Evolutionary conservation across 1,284 basidiomycete species (phyloP).

Genomic region (Cronartium quercuum): DNA sequence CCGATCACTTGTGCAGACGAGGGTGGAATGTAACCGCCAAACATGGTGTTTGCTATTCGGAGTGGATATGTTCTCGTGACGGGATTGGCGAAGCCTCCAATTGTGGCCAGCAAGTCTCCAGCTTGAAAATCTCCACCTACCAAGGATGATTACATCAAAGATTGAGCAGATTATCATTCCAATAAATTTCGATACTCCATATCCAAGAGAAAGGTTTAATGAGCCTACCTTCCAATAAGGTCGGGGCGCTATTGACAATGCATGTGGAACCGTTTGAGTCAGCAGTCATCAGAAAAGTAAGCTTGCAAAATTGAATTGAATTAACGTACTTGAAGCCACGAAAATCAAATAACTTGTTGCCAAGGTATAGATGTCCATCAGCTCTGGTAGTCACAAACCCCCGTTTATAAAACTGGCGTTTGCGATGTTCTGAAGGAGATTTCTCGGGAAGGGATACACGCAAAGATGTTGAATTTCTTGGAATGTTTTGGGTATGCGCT

Average conservation of each 20-base stretch:
- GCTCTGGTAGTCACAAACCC: constrained; percentile 24
- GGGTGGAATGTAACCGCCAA: constrained; percentile 13
- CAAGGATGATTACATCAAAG: neutral
- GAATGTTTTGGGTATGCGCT: no score
- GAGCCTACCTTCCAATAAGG: constrained; percentile 10
- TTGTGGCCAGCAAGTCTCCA: constrained; percentile 8
- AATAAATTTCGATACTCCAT: no score
- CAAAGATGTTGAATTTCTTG: no score
- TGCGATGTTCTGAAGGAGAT: neutral
- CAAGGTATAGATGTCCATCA: constrained; percentile 29
- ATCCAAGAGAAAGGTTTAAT: no score
- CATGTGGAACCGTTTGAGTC: neutral
- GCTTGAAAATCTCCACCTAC: constrained; percentile 14
- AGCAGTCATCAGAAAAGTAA: neutral
- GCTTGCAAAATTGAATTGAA: neutral
- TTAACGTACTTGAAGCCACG: constrained; percentile 31
- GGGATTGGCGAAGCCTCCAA: constrained; percentile 22
- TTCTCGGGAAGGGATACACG: no score
- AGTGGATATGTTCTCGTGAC: constrained; percentile 28
- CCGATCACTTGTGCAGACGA: constrained; percentile 13
- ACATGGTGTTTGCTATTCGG: constrained; percentile 17
- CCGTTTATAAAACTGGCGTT: neutral
- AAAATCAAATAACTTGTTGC: constrained; percentile 28
- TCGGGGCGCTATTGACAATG: neutral
- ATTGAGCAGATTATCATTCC: neutral